phyloP scores from a whole-genome alignment of 305 asterid genomes.

The Fraxinus paxiana region DNA sequence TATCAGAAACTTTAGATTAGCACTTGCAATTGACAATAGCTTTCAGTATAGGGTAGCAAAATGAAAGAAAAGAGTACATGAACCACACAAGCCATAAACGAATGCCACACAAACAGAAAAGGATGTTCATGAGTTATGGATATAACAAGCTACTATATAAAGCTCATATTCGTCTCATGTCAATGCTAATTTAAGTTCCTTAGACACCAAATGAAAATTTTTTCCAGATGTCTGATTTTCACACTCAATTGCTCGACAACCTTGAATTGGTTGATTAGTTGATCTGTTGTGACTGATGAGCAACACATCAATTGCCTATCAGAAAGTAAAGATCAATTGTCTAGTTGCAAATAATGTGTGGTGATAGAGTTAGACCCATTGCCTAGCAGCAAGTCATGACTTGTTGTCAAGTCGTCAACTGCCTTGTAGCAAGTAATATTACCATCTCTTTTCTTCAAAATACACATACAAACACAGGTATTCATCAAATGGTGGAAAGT shows the following conservation, averaged over 20 bases:
- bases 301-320: neutral
- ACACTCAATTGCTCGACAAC: neutral
- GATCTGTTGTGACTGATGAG: neutral
- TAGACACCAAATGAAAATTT: neutral
- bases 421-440: neutral
- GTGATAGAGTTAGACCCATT: neutral
- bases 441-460: neutral
- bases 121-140: neutral
- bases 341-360: neutral
- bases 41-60: neutral
- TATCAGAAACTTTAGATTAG: constrained; percentile 30
- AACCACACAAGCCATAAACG: neutral
- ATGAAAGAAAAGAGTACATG: neutral
- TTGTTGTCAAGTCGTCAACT: neutral
- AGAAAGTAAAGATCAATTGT: neutral
- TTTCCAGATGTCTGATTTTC: neutral
- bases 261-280: neutral
- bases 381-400: neutral
- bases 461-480: neutral
- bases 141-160: neutral
- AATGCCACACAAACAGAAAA: neutral
- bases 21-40: constrained; percentile 2
- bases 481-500: neutral
- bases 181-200: neutral
- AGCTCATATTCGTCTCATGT: neutral